phyloP scores from a whole-genome alignment of 2,329 filamentous ascomycete species.

The Hymenoscyphus repandus region DNA sequence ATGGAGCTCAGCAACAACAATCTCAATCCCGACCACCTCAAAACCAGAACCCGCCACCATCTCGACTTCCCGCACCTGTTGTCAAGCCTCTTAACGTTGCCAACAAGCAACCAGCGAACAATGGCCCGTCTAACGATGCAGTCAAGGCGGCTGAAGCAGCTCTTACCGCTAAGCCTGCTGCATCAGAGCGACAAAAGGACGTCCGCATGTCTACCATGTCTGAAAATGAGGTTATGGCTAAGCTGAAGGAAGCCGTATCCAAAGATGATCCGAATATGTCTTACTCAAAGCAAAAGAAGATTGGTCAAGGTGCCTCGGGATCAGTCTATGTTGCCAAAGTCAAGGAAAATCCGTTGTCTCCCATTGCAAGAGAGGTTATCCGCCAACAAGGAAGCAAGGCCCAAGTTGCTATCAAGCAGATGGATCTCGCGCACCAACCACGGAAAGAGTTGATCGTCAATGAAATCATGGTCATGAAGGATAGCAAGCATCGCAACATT shows the following conservation, averaged over 20 bases:
- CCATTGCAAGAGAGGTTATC: slow-evolving; percentile 71
- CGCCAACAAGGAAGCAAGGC: slow-evolving; percentile 74
- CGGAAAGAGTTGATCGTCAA: slow-evolving; percentile 98
- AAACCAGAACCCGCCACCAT: slow-evolving; percentile 40
- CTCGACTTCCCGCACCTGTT: slow-evolving; percentile 50
- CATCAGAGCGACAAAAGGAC: slow-evolving; percentile 76
- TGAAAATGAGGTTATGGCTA: slow-evolving; percentile 94
- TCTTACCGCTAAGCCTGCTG: slow-evolving; percentile 73
- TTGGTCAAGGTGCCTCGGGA: slow-evolving; percentile 94
- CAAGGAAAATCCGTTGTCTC: slow-evolving; percentile 80
- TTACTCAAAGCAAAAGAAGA: slow-evolving; percentile 99
- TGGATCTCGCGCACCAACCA: slow-evolving; percentile 96
- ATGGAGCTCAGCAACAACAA: slow-evolving; percentile 36
- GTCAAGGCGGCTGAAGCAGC: slow-evolving; percentile 88
- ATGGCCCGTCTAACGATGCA: slow-evolving; percentile 50
- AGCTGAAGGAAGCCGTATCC: slow-evolving; percentile 88
- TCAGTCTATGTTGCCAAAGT: slow-evolving; percentile 98
- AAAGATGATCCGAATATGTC: slow-evolving; percentile 92
- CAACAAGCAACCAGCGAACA: slow-evolving; percentile 51
- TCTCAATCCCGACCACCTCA: slow-evolving; percentile 39
- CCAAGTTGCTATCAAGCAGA: slow-evolving; percentile 98
- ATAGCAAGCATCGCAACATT: slow-evolving; percentile 96
- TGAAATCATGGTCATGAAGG: slow-evolving; percentile 99
- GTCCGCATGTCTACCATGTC: slow-evolving; percentile 98
- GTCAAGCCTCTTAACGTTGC: slow-evolving; percentile 78